Conservation (phyloP, 768 basidiomycete species). For the Naganishia randhawae region DNA sequence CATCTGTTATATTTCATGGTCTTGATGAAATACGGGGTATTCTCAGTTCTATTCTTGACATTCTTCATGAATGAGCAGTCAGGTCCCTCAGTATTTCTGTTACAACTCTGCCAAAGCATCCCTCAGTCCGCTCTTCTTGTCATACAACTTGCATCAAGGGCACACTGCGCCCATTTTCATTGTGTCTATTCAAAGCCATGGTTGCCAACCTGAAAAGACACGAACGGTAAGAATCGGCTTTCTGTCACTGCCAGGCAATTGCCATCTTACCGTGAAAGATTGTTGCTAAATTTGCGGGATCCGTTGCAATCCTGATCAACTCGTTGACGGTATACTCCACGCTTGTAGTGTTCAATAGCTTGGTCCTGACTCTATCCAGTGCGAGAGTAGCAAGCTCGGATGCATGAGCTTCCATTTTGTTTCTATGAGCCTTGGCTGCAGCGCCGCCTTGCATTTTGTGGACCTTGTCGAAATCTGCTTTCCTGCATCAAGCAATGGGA, state of each 20-base stretch:
- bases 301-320: constrained; percentile 81
- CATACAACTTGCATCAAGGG: background rate
- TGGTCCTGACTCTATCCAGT: constrained; percentile 69
- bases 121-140: background rate
- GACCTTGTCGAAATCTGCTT: background rate
- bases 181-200: no score
- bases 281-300: constrained; percentile 67
- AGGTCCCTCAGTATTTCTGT: background rate
- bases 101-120: background rate
- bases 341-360: constrained; percentile 77
- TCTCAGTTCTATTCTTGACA: no score
- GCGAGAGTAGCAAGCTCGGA: constrained; percentile 85
- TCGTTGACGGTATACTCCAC: constrained; percentile 92
- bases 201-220: constrained; percentile 21
- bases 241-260: background rate
- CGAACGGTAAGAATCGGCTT: background rate
- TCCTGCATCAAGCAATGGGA: background rate
- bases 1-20: no score
- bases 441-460: background rate
- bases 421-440: background rate
- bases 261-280: constrained; percentile 57
- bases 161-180: no score
- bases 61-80: no score
- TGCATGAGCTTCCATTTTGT: constrained; percentile 51
- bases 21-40: no score